Conservation (phyloP, 768 basidiomycete genomes). For the Russula earlei region DNA sequence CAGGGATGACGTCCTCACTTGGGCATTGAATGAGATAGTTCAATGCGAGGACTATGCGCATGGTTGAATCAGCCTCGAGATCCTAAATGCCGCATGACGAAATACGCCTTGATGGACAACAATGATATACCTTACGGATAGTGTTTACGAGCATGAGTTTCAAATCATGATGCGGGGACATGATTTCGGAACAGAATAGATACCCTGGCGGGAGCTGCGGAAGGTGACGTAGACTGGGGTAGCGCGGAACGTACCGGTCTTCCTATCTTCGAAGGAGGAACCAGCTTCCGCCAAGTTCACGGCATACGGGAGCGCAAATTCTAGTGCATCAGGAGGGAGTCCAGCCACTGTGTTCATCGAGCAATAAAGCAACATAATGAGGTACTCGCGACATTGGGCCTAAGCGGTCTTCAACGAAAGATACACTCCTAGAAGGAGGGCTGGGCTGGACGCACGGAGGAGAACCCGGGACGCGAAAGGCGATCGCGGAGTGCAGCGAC, state of each 20-base stretch:
- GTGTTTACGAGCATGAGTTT: slow-evolving; percentile 83
- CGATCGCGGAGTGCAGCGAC: slow-evolving; percentile 46
- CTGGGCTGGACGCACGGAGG: slow-evolving; percentile 38
- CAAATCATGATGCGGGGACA: slow-evolving; percentile 60
- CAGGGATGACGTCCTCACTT: slow-evolving; percentile 63
- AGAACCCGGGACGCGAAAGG: slow-evolving; percentile 40
- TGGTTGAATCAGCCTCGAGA: slow-evolving; percentile 45
- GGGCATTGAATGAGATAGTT: slow-evolving; percentile 55
- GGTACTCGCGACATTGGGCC: slow-evolving; percentile 55
- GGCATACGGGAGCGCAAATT: slow-evolving; percentile 69
- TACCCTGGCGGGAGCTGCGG: slow-evolving; percentile 43
- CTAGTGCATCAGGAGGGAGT: slow-evolving; percentile 36
- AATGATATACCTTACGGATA: slow-evolving; percentile 53
- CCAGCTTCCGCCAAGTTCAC: slow-evolving; percentile 70
- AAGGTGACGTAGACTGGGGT: background rate
- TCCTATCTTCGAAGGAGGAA: slow-evolving; percentile 47
- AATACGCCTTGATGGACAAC: background rate
- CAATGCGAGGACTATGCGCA: slow-evolving; percentile 62
- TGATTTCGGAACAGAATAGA: slow-evolving; percentile 64
- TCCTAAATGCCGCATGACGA: slow-evolving; percentile 42
- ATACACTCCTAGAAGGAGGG: background rate
- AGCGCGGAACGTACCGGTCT: slow-evolving; percentile 41
- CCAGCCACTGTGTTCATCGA: slow-evolving; percentile 40
- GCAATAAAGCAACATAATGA: slow-evolving; percentile 67
- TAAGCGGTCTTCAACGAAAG: slow-evolving; percentile 25